Percentiles rank a stretch among this genome's conserved stretches.
phyloP scores from a whole-genome alignment of 768 basidiomycete genomes.

The Naganishia vaughanmartiniae region DNA sequence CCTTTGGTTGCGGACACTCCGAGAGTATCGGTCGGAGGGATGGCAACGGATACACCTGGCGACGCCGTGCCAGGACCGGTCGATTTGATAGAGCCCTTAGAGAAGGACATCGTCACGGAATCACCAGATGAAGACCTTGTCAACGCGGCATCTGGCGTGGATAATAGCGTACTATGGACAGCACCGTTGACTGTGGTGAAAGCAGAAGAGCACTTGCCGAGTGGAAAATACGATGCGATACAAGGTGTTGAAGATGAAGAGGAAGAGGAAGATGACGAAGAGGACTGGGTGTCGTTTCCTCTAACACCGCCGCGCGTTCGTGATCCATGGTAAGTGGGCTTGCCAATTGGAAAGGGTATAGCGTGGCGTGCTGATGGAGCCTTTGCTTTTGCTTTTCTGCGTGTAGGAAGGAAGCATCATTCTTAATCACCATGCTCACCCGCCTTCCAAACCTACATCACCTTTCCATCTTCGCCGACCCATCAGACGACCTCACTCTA shows the following conservation, averaged over 20 bases:
- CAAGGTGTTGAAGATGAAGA: neutral
- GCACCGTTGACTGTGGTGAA: no score
- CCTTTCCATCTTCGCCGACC: conserved; percentile 49
- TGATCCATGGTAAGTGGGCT: conserved; percentile 1
- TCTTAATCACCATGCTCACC: conserved; percentile 38
- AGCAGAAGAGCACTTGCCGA: neutral
- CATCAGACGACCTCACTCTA: conserved; percentile 47
- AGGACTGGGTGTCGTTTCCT: conserved; percentile 11
- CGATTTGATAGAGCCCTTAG: neutral
- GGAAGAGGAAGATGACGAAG: conserved; percentile 4
- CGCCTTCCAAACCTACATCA: conserved; percentile 44
- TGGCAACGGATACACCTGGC: no score
- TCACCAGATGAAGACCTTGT: neutral
- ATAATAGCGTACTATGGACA: neutral
- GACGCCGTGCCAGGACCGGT: neutral
- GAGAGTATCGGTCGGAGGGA: no score
- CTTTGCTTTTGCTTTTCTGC: neutral
- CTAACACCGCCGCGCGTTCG: conserved; percentile 11
- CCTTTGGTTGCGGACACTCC: neutral
- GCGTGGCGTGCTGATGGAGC: conserved; percentile 16
- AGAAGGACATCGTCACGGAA: neutral
- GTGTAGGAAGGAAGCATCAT: conserved; percentile 38
- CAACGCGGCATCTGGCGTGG: neutral
- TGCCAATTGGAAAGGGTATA: no score
- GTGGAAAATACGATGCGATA: neutral